Evolutionary conservation across 176 grass and related monocot species (phyloP).

Genomic region (Leersia perrieri): DNA sequence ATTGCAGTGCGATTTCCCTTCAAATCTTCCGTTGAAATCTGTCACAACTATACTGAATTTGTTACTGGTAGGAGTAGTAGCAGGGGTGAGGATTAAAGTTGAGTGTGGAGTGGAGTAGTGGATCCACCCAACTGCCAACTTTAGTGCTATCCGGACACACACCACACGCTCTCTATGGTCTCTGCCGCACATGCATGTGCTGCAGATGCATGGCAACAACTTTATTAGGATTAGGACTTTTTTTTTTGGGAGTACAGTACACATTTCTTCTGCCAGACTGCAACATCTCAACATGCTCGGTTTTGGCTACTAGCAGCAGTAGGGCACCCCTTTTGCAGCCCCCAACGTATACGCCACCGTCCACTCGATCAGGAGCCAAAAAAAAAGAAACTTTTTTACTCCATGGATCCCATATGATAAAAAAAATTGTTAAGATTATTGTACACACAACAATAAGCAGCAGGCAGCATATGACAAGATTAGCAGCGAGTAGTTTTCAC

Average conservation of each 20-base stretch:
- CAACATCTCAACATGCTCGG: slow-evolving; percentile 18
- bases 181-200: slow-evolving; percentile 38
- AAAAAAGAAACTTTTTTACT: not conserved
- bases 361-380: not conserved
- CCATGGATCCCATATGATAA: not conserved
- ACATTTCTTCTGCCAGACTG: not conserved
- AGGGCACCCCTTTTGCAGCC: slow-evolving; percentile 9
- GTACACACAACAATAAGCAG: not conserved
- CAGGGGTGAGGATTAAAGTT: not conserved
- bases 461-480: slow-evolving; percentile 1
- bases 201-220: not conserved
- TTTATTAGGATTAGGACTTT: not conserved
- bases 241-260: not conserved
- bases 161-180: no score
- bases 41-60: no score
- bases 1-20: no score
- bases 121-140: slow-evolving; percentile 5
- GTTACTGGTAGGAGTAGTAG: not conserved
- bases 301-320: slow-evolving; percentile 12
- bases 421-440: not conserved
- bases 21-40: not conserved
- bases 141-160: slow-evolving; percentile 32
- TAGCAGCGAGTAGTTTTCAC: not conserved
- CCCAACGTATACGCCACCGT: slow-evolving; percentile 29
- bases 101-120: not conserved